Percentiles rank a stretch among this genome's conserved stretches.
Evolutionary conservation across 192 early-diverging fungal species (phyloP).

Genomic region (Podila horticola): DNA sequence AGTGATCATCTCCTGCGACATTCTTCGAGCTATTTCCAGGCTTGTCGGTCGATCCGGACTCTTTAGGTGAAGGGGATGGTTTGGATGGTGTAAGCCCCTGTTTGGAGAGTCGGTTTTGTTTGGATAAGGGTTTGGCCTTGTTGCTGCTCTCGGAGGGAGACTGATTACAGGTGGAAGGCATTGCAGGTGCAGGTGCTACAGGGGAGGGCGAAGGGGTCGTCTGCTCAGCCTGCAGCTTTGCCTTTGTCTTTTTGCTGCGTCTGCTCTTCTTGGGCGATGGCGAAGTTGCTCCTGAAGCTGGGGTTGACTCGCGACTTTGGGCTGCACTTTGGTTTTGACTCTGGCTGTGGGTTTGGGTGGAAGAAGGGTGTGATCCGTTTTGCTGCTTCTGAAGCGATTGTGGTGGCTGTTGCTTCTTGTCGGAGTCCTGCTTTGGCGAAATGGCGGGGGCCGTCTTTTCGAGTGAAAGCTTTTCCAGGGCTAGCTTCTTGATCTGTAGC

Average conservation of each 20-base stretch:
- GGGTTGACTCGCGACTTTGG: conserved; percentile 23
- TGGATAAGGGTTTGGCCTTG: conserved; percentile 16
- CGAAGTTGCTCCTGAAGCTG: conserved; percentile 39
- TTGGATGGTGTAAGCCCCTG: conserved; percentile 9
- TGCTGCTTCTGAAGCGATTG: conserved; percentile 10
- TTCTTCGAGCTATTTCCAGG: background rate
- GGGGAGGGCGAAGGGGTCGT: conserved; percentile 12
- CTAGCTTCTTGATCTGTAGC: conserved; percentile 37
- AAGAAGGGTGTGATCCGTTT: conserved; percentile 7
- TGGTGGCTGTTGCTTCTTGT: conserved; percentile 4
- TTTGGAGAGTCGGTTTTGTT: conserved; percentile 27
- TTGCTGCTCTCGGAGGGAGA: conserved; percentile 7
- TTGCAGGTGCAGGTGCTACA: background rate
- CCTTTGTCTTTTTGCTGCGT: background rate
- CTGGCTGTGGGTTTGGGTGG: conserved; percentile 7
- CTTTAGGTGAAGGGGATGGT: background rate
- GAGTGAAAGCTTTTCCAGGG: conserved; percentile 44
- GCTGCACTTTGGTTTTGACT: background rate
- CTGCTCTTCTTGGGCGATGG: conserved; percentile 3
- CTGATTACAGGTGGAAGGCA: conserved; percentile 2
- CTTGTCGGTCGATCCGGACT: background rate
- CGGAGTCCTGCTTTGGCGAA: background rate
- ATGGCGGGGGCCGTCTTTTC: conserved; percentile 33
- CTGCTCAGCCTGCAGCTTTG: conserved; percentile 2
- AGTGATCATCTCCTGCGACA: too few relatives aligned